Evolutionary conservation across 495 filamentous ascomycete genomes (phyloP).

Genomic region (Trichoderma erinaceum): DNA sequence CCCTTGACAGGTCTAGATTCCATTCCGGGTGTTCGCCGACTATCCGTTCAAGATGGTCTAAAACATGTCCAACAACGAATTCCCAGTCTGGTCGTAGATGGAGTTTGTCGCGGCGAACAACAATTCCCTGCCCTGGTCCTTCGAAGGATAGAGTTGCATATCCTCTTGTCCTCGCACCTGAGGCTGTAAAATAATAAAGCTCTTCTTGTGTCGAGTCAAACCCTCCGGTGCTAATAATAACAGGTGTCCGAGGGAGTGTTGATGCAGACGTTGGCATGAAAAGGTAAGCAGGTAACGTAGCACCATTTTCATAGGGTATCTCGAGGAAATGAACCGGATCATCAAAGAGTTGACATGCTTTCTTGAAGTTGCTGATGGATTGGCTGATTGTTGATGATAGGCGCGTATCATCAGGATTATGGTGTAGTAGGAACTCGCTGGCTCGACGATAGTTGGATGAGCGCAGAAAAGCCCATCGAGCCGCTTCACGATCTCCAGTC

Average conservation of each 20-base stretch:
- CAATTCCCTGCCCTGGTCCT: slow-evolving; percentile 46
- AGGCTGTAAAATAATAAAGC: slow-evolving; percentile 31
- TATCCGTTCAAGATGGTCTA: slow-evolving; percentile 27
- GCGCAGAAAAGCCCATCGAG: slow-evolving; percentile 31
- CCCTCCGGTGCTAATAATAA: slow-evolving; percentile 38
- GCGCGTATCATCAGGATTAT: slow-evolving; percentile 19
- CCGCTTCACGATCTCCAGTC: slow-evolving; percentile 24
- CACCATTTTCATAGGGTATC: slow-evolving; percentile 35
- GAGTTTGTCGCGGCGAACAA: slow-evolving; percentile 26
- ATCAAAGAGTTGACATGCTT: slow-evolving; percentile 23
- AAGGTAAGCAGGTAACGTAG: slow-evolving; percentile 35
- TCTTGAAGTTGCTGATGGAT: slow-evolving; percentile 21
- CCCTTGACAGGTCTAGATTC: slow-evolving; percentile 36
- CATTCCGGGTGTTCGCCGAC: slow-evolving; percentile 16
- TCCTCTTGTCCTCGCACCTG: slow-evolving; percentile 27
- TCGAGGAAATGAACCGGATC: slow-evolving; percentile 22
- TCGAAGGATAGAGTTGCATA: slow-evolving; percentile 46
- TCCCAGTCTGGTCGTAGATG: slow-evolving; percentile 35
- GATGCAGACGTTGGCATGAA: slow-evolving; percentile 29
- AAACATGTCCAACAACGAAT: slow-evolving; percentile 24
- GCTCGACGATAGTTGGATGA: slow-evolving; percentile 40
- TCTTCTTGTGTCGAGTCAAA: slow-evolving; percentile 44
- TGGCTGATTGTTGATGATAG: slow-evolving; percentile 21
- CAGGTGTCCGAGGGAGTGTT: slow-evolving; percentile 28
- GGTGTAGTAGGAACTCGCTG: slow-evolving; percentile 30